A percentile compares a stretch with the other conserved stretches of the same genome.
Conservation (phyloP, 2,329 filamentous ascomycete species). For the Pochonia chlamydosporia region DNA sequence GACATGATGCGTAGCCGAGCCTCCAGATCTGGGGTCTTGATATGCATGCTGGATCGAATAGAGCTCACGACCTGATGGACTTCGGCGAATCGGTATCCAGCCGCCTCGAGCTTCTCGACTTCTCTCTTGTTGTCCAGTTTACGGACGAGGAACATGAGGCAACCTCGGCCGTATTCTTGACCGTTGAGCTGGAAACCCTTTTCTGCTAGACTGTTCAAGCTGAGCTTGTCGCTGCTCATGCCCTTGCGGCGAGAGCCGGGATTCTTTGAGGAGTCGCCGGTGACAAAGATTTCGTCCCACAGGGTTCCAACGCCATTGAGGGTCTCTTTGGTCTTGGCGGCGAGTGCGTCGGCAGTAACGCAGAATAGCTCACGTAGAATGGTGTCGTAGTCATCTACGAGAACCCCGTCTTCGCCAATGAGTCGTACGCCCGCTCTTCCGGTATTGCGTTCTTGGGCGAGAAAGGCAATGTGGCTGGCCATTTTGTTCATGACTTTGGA, state of each 20-base stretch:
- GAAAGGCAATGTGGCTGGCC: constrained; percentile 58
- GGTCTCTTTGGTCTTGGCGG: constrained; percentile 57
- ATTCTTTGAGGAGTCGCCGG: constrained; percentile 34
- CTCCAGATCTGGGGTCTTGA: constrained; percentile 57
- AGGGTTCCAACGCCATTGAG: constrained; percentile 61
- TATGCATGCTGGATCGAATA: constrained; percentile 69
- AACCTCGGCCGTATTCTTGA: constrained; percentile 58
- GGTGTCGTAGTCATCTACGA: constrained; percentile 64
- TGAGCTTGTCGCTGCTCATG: constrained; percentile 13
- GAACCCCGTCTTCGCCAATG: constrained; percentile 47
- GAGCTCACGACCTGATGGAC: constrained; percentile 61
- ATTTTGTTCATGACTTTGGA: constrained; percentile 65
- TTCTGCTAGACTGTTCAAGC: constrained; percentile 31
- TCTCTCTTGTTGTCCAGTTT: constrained; percentile 53
- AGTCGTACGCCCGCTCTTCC: constrained; percentile 34
- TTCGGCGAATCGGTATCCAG: constrained; percentile 74
- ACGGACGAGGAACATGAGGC: constrained; percentile 74
- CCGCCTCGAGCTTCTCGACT: constrained; percentile 57
- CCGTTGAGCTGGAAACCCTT: constrained; percentile 27
- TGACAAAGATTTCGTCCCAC: constrained; percentile 71
- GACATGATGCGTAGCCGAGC: constrained; percentile 59
- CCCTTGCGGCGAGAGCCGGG: background rate
- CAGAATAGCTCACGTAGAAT: constrained; percentile 82
- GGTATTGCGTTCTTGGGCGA: constrained; percentile 36
- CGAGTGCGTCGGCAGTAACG: constrained; percentile 68